A percentile compares a stretch with the other conserved stretches of the same genome.
These are phyloP conservation scores for Skeletonema costatum DNA, from an alignment of 108 stramenopile species.

Conservation along the genomic window DNA sequence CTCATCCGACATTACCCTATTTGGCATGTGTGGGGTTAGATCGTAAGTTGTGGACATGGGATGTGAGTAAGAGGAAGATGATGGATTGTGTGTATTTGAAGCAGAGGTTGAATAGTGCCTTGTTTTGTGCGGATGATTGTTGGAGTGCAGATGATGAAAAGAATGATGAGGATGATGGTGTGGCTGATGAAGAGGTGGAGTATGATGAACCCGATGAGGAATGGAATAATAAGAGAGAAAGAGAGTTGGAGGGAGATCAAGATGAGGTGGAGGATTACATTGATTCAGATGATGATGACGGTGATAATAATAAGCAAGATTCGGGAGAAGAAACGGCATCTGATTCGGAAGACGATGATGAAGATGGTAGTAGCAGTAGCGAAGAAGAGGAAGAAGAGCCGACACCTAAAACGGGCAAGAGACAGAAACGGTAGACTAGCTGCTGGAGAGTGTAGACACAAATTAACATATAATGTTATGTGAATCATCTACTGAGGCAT, in stretches of 20 bases:
- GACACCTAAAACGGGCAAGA: not conserved
- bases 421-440: not conserved
- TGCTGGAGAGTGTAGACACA: too few relatives aligned
- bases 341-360: not conserved
- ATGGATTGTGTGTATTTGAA: constrained; percentile 83
- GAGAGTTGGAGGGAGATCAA: constrained; percentile 28
- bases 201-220: constrained; percentile 45
- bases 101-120: constrained; percentile 83
- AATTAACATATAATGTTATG: too few relatives aligned
- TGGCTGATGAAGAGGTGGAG: constrained; percentile 57
- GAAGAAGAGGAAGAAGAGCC: not conserved
- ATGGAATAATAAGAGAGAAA: constrained; percentile 15
- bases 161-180: constrained; percentile 10
- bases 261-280: constrained; percentile 43
- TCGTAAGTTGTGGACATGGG: constrained; percentile 83
- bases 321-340: not conserved
- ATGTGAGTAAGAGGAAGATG: constrained; percentile 54
- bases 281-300: constrained; percentile 41
- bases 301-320: constrained; percentile 10
- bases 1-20: constrained; percentile 61
- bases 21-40: constrained; percentile 81
- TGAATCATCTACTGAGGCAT: too few relatives aligned
- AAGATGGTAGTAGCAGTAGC: not conserved
- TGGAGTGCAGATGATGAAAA: constrained; percentile 19
- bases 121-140: constrained; percentile 58